Evolutionary conservation across 495 filamentous ascomycete genomes (phyloP), one percentile per base, ranked within the genome.

Genomic region (Tuber melanosporum): DNA sequence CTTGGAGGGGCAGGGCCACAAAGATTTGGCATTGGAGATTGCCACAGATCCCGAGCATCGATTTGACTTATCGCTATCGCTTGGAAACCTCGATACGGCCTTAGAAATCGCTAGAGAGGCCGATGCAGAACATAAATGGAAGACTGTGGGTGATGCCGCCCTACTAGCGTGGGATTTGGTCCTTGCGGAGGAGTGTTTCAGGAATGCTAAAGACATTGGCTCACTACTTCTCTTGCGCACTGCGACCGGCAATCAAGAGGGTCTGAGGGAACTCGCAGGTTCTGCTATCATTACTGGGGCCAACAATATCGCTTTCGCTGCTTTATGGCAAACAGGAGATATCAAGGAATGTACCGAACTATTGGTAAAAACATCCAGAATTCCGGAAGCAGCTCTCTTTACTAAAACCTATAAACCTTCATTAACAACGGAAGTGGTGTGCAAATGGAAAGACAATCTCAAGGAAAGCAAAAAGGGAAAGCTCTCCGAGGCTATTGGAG

Each of bases 61-160:
- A 79, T 98, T 99, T 83, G 95, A 99, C 71, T 88, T 99, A 14
- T 92, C 96, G 1, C 88, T 99, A 49, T 87, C 90, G 5, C 89
- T 99, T 17, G 92, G 91, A 79, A 91, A 95, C 75, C 90, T 98
- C 44, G 88, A 92, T 41, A 92, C 93, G 78, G 95, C 95, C 22
- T 88, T 95, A 0, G 89, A 92, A 49, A 90, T 98, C n/a, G 94
- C 94, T 2, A 88, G 90, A 52, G 87, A 92, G 83, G 91, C 93
- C 1, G 92, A 97, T 74, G 91, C 90, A 10, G 95, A 99, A 84
- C 96, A 98, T 85, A 95, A 96, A 85, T 99, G 95, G 95, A 98
- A 98, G 87, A 93, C 89, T 1, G 91, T 99, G 26, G 95, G 95
- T 69, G 95, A 99, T 79, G 92, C 94, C 1, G 96, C 96, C 43